Evolutionary conservation across 1,139 yeast species (phyloP), one percentile per base, ranked within the genome.

Genomic region (Nadsonia starkeyi-henricii): DNA sequence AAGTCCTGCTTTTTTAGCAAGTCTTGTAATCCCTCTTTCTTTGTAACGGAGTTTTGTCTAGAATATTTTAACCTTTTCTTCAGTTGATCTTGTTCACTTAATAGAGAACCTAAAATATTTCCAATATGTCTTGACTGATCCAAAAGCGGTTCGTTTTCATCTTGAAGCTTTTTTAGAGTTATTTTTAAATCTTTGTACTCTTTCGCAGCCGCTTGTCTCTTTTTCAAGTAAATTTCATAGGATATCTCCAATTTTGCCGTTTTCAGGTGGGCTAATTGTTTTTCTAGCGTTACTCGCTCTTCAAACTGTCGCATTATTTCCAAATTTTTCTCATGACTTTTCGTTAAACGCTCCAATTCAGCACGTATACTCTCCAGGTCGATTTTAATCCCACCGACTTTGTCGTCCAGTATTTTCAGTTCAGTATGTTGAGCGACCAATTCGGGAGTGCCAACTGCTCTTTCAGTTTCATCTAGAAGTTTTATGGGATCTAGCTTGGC

Each of bases 401-500:
- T 63, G 3, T 57, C 62, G 56, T 85, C 88, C 17, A 76, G 64
- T 9, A 63, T 63, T 39, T 78, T 81, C 48, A 86, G 69, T 26
- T 67, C 59, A 15, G 75, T 75, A 56, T 91, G 94, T 52, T 72
- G 71, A 2, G 66, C 63, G 20, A 78, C 63, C 54, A 89, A 65
- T 42, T 74, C 71, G 1, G 79, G 78, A 50, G 78, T 70, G 9
- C 85, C 86, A 41, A 88, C 75, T 0, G 96, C 88, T 50, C 94
- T 70, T 59, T 88, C 86, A 1, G 95, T 85, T 58, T 85, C 95
- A 36, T 72, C 60, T 12, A 93, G 69, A 12, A 91, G 66, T 53
- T 79, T 79, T 52, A 83, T 89, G 0, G 95, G 85, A 17, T 85
- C 75, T 53, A 86, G 67, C 4, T 81, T 77, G 0, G 97, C 95